Base-by-base conservation (phyloP, 192 early-diverging fungal genomes). In the Gaertneriomyces semiglobifer region DNA sequence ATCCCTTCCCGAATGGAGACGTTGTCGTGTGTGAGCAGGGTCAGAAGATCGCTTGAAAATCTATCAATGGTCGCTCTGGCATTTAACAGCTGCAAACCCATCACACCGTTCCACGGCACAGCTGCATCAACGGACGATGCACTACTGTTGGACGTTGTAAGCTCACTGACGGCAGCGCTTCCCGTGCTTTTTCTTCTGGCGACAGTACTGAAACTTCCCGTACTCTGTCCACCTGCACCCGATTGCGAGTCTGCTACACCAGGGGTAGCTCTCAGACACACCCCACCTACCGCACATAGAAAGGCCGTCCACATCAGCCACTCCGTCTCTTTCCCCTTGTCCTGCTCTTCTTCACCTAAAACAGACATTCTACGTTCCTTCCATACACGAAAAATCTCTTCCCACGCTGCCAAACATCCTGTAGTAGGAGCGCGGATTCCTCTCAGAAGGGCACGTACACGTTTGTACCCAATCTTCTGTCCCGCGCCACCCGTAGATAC, bases 251-350 rank as follows among this genome's bases (percentile, higher is more conserved):
- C 66, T 8, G 42, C 11, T 6, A 56, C 66, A 44, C 48, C 48
- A n/a, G 66, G 58, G 44, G 58, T 68, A 10, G 74, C 66, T 42
- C 68, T 42, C 42, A 88, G 66, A 52, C 88, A 91, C n/a, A 83
- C 81, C 1, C 90, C 91, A 47, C 89, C 91, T 12, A 92, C 66
- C 12, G 91, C 87, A 45, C 88, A 89, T 19, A 92, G 77, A 66
- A 92, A 94, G 2, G 91, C 89, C 6, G 89, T 90, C 69, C 90
- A 91, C 60, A 92, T 90, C 56, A 83, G 78, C 89, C 92, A 91
- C 52, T 92, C 88, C 11, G 20, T 42, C 25, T 33, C 25, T 2
- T 33, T 33, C 7, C 85, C 71, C 4, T 61, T 75, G 10, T 64
- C 62, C 11, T 18, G 14, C 16, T 58, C 56, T 14, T 57, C 55